Evolutionary conservation across 192 early-diverging fungal genomes (phyloP).

Genomic region (Oehlia diaphana): DNA sequence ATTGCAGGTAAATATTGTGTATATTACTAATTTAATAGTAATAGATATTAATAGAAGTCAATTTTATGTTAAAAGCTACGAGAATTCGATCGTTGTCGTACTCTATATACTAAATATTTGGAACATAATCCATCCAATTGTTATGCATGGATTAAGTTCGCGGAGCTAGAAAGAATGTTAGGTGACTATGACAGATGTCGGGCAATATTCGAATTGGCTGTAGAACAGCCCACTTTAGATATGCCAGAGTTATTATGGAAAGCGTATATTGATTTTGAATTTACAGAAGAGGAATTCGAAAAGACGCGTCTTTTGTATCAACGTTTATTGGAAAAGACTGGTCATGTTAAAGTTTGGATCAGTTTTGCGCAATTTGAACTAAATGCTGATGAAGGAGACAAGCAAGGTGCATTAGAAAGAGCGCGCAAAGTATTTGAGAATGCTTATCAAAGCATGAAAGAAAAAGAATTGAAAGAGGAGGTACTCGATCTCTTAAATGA

Average conservation of each 20-base stretch:
- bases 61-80: conserved; percentile 55
- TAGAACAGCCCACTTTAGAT: conserved; percentile 86
- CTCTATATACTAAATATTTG: conserved; percentile 88
- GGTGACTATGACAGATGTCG: conserved; percentile 83
- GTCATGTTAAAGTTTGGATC: conserved; percentile 97
- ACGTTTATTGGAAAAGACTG: conserved; percentile 80
- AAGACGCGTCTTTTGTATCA: conserved; percentile 82
- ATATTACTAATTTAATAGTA: neutral
- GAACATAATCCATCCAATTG: conserved; percentile 86
- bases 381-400: conserved; percentile 54
- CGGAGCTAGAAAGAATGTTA: conserved; percentile 83
- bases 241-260: conserved; percentile 99
- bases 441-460: conserved; percentile 70
- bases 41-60: neutral
- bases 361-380: conserved; percentile 92
- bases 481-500: conserved; percentile 22
- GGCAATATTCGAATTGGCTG: conserved; percentile 90
- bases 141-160: conserved; percentile 95
- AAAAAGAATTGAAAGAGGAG: conserved; percentile 79
- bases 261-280: conserved; percentile 95
- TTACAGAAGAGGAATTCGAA: conserved; percentile 76
- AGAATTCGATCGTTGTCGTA: conserved; percentile 92
- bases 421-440: conserved; percentile 78
- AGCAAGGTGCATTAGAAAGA: conserved; percentile 37
- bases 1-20: conserved; percentile 55